phyloP scores from a whole-genome alignment of 2,329 filamentous ascomycete genomes.

The Nothophaeocryptopus gaeumannii region DNA sequence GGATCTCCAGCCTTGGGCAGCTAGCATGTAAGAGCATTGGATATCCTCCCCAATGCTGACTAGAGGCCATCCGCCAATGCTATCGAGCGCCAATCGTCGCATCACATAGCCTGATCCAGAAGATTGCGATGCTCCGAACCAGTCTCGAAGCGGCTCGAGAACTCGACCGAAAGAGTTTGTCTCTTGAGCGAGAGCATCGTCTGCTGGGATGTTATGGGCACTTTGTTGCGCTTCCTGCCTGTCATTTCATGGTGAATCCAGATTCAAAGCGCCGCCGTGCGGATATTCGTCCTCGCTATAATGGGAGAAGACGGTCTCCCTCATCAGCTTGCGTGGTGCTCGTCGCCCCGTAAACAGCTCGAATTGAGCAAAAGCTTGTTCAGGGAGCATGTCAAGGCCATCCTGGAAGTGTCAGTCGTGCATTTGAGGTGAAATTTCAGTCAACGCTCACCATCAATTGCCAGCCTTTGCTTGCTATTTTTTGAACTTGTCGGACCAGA shows the following conservation, averaged over 20 bases:
- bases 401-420: constrained; percentile 40
- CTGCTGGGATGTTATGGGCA: constrained; percentile 60
- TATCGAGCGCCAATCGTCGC: constrained; percentile 58
- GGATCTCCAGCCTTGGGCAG: constrained; percentile 61
- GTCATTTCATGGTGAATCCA: constrained; percentile 18
- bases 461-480: constrained; percentile 62
- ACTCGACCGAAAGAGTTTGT: constrained; percentile 59
- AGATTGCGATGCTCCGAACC: constrained; percentile 57
- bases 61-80: constrained; percentile 61
- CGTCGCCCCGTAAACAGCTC: constrained; percentile 74
- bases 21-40: constrained; percentile 57
- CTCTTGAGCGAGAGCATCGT: constrained; percentile 58
- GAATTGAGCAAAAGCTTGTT: constrained; percentile 79
- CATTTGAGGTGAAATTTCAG: background rate
- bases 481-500: constrained; percentile 64
- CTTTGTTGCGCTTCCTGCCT: background rate
- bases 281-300: constrained; percentile 28
- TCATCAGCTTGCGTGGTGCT: constrained; percentile 69
- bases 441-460: constrained; percentile 54
- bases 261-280: constrained; percentile 23
- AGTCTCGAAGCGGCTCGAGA: constrained; percentile 48
- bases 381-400: constrained; percentile 70
- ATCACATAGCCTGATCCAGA: constrained; percentile 63
- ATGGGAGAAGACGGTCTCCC: constrained; percentile 55
- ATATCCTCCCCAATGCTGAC: constrained; percentile 62